phyloP scores from a whole-genome alignment of 805 yeast species.

The Lipomyces spencermartinsiae region DNA sequence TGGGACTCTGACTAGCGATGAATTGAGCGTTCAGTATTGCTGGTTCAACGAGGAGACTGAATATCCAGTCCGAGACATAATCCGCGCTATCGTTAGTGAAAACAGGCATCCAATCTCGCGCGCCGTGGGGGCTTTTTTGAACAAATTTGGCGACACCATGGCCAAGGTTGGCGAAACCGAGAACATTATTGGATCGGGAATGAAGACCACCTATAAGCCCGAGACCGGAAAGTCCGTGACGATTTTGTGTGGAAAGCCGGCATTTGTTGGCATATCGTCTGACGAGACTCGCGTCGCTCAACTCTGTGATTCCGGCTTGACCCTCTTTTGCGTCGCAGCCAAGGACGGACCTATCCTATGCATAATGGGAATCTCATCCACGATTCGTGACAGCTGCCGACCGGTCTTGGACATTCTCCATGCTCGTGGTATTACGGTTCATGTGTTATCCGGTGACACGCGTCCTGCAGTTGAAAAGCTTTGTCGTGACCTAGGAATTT shows the following conservation, averaged over 20 bases:
- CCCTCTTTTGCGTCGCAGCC: slow-evolving; percentile 21
- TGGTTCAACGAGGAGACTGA: slow-evolving; percentile 14
- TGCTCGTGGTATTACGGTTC: slow-evolving; percentile 15
- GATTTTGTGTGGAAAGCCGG: slow-evolving; percentile 20
- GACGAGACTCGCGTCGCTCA: slow-evolving; percentile 5
- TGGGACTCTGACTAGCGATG: slow-evolving; percentile 35
- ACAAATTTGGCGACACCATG: neutral
- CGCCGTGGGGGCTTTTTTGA: slow-evolving; percentile 21
- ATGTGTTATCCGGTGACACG: slow-evolving; percentile 29
- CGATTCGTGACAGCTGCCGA: slow-evolving; percentile 13
- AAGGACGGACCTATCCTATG: slow-evolving; percentile 17
- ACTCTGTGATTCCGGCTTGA: slow-evolving; percentile 9
- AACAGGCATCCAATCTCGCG: slow-evolving; percentile 29
- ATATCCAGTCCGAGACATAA: slow-evolving; percentile 12
- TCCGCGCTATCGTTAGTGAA: slow-evolving; percentile 15
- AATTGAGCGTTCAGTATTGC: slow-evolving; percentile 12
- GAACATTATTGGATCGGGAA: slow-evolving; percentile 26
- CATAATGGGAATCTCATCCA: slow-evolving; percentile 21
- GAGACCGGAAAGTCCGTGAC: neutral
- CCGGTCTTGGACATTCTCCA: slow-evolving; percentile 5
- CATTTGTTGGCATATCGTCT: slow-evolving; percentile 11
- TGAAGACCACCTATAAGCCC: slow-evolving; percentile 11
- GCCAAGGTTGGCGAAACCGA: slow-evolving; percentile 15
- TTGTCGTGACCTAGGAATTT: slow-evolving; percentile 21
- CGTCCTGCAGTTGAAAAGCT: slow-evolving; percentile 16